A percentile compares a stretch with the other conserved stretches of the same genome.
phyloP scores from a whole-genome alignment of 331 rosid species.

The Arachis monticola region DNA sequence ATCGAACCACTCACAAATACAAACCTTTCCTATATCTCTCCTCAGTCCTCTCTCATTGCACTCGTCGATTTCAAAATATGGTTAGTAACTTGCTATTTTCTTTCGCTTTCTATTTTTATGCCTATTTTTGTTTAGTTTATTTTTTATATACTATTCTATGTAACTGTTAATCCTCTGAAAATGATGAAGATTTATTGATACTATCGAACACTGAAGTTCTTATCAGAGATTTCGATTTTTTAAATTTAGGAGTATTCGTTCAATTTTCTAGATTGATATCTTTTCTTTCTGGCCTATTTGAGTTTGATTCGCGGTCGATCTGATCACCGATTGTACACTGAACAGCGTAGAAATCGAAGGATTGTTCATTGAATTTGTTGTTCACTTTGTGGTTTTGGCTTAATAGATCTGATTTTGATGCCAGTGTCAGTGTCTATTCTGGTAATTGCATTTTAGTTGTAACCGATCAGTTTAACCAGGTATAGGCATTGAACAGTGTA shows the following conservation, averaged over 20 bases:
- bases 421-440: constrained; percentile 29
- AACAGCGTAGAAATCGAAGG: constrained; percentile 8
- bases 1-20: background rate
- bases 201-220: constrained; percentile 9
- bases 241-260: background rate
- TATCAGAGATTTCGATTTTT: background rate
- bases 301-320: constrained; percentile 37
- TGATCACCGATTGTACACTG: constrained; percentile 9
- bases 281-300: constrained; percentile 13
- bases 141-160: background rate
- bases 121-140: background rate
- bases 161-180: background rate
- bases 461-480: constrained; percentile 1
- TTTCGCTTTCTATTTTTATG: background rate
- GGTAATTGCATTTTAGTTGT: constrained; percentile 16
- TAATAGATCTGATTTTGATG: constrained; percentile 42
- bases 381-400: background rate
- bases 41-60: constrained; percentile 14
- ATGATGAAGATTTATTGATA: background rate
- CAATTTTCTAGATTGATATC: constrained; percentile 6
- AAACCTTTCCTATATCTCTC: constrained; percentile 37
- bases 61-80: constrained; percentile 37
- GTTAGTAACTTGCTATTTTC: constrained; percentile 27
- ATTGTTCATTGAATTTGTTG: constrained; percentile 1
- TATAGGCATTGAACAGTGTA: background rate